Base-by-base conservation (phyloP, 1,139 yeast genomes). In the Diutina ranongensis region DNA sequence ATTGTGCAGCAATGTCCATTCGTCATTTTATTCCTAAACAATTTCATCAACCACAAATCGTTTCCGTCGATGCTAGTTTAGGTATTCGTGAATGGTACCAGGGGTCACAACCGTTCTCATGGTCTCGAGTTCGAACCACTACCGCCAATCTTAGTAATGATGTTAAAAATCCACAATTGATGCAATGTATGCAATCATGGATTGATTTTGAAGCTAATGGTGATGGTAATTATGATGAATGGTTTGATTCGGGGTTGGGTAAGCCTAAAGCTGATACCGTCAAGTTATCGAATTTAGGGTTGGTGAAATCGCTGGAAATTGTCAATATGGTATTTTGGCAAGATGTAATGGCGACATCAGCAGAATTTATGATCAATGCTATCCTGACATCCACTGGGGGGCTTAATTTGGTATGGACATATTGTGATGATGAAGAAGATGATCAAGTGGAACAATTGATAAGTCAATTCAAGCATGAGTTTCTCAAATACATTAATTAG, bases 351-450 rank as follows among this genome's bases (percentile, higher is more conserved):
- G 32, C 42, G 3, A 20, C 20, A 3, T 8, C 32, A 3, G 31
- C 42, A 9, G 42, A 38, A 1, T 38, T 38, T 15, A 38, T 38
- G 42, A 25, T 38, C 33, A 38, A 38, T 15, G 20, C 18, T n/a
- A 27, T 38, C 7, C 42, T 38, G 42, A 25, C 42, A n/a, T 8
- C 42, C 20, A 15, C 13, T 4, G 42, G 42, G 9, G 42, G 42
- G 10, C 28, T 38, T 19, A 38, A 38, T 15, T 25, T 38, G 22
- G 33, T 38, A 4, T 38, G 42, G 32, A 22, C 32, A 3, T 38
- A 38, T 15, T 38, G 10, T 12, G 5, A 25, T 25, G 28, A 25
- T 25, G 28, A 25, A 25, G 10, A 25, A 25, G 28, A 5, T 25
- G 10, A 25, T 25, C 9, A 25, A 25, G 28, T 25, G n/a, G n/a